Conservation (phyloP, 2,329 filamentous ascomycete genomes). For the Nothophoma quercina region DNA sequence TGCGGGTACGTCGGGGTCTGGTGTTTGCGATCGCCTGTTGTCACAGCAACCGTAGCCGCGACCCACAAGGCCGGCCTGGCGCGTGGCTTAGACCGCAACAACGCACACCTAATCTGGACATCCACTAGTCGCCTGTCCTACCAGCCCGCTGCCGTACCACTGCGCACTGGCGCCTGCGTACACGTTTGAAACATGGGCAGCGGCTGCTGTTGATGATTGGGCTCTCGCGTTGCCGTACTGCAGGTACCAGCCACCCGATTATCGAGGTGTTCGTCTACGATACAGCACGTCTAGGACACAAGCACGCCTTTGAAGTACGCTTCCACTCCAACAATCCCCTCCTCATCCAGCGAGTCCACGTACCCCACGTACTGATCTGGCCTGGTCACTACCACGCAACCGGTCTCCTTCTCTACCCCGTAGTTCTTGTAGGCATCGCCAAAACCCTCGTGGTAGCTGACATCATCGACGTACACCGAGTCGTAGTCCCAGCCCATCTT, state of each 20-base stretch:
- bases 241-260: conserved; percentile 9
- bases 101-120: conserved; percentile 7
- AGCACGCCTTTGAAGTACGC: conserved; percentile 43
- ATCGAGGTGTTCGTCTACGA: too few relatives aligned
- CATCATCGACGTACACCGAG: conserved; percentile 57
- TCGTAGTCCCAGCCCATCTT: conserved; percentile 51
- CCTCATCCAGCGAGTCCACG: conserved; percentile 49
- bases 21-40: not conserved
- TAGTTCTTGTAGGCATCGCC: conserved; percentile 63
- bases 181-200: conserved; percentile 10
- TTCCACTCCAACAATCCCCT: conserved; percentile 39
- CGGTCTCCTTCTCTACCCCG: conserved; percentile 63
- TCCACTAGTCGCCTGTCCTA: conserved; percentile 6
- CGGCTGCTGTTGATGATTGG: conserved; percentile 5
- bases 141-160: not conserved
- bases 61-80: not conserved
- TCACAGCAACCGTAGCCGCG: not conserved
- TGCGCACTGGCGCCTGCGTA: not conserved
- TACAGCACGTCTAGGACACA: conserved; percentile 1
- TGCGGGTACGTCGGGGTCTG: conserved; percentile 8
- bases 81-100: conserved; percentile 16
- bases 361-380: conserved; percentile 72
- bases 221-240: conserved; percentile 9
- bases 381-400: conserved; percentile 66
- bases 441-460: conserved; percentile 53